A percentile compares a stretch with the other conserved stretches of the same genome.
These are phyloP conservation scores for Lepidium campestre DNA, from an alignment of 441 rosid species.

Conservation along the genomic window DNA sequence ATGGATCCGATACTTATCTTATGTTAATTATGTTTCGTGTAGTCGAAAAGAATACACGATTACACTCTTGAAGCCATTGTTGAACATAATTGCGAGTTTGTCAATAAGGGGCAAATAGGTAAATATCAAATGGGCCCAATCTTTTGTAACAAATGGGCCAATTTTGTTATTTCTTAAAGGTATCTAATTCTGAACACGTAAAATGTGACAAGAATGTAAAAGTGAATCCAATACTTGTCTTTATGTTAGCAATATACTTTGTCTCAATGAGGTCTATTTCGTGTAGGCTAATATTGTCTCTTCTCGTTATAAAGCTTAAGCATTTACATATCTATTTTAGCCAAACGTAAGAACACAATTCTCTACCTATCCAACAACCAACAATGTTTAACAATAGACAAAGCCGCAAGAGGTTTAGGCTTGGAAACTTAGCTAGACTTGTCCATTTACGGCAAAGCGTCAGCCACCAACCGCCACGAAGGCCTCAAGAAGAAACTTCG, in stretches of 20 bases:
- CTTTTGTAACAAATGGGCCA: neutral
- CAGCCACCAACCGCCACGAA: neutral
- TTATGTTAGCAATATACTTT: slow-evolving; percentile 2
- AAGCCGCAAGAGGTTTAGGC: slow-evolving; percentile 23
- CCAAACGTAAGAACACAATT: neutral
- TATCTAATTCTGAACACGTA: neutral
- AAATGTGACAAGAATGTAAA: neutral
- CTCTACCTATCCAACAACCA: neutral
- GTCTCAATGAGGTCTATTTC: slow-evolving; percentile 4
- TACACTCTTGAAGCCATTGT: too few relatives aligned
- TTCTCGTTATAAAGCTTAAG: neutral
- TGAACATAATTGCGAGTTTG: too few relatives aligned
- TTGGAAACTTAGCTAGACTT: slow-evolving; percentile 27
- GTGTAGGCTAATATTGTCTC: slow-evolving; percentile 13
- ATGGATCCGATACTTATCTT: too few relatives aligned
- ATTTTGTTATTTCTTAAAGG: neutral
- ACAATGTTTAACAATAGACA: slow-evolving; percentile 25
- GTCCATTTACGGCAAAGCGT: slow-evolving; percentile 25
- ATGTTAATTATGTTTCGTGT: too few relatives aligned
- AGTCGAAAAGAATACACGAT: too few relatives aligned
- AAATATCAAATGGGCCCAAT: too few relatives aligned
- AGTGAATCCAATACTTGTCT: slow-evolving; percentile 19
- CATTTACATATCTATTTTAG: neutral
- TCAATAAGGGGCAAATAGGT: too few relatives aligned
- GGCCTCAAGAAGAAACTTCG: neutral